Conservation (phyloP, 2,329 filamentous ascomycete species). For the Didymellaceae sp. region DNA sequence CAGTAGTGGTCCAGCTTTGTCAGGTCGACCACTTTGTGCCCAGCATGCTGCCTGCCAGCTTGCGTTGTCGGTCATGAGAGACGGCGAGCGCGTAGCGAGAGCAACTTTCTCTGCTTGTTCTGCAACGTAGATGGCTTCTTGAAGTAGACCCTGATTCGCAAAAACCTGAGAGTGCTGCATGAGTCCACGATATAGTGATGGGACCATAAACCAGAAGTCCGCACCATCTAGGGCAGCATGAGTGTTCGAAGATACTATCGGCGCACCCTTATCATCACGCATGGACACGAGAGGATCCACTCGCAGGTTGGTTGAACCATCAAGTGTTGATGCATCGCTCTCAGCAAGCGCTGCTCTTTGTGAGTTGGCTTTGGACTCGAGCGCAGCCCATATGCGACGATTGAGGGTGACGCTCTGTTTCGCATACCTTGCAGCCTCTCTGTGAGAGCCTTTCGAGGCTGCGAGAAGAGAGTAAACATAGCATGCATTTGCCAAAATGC, state of each 20-base stretch:
- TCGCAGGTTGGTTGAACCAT: conserved; percentile 22
- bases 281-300: conserved; percentile 40
- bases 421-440: conserved; percentile 56
- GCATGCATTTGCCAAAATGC: conserved; percentile 64
- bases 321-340: conserved; percentile 22
- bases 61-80: conserved; percentile 56
- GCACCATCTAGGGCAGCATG: conserved; percentile 63
- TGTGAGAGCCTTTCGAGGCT: conserved; percentile 60
- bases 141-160: conserved; percentile 82
- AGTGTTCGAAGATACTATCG: conserved; percentile 51
- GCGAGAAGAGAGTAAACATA: conserved; percentile 71
- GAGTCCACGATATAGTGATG: conserved; percentile 73
- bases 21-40: conserved; percentile 57
- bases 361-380: conserved; percentile 51
- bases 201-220: conserved; percentile 80
- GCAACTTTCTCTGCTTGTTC: conserved; percentile 84
- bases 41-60: conserved; percentile 57
- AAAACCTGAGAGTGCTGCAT: conserved; percentile 79
- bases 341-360: conserved; percentile 25
- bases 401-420: conserved; percentile 58
- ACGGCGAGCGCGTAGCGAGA: conserved; percentile 67
- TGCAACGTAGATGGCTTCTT: conserved; percentile 86
- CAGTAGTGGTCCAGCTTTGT: conserved; percentile 59
- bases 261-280: conserved; percentile 37
- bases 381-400: conserved; percentile 58